Evolutionary conservation across 371 early-diverging fungal species (phyloP), one percentile per base, ranked within the genome.

Genomic region (Mortierella sp.): DNA sequence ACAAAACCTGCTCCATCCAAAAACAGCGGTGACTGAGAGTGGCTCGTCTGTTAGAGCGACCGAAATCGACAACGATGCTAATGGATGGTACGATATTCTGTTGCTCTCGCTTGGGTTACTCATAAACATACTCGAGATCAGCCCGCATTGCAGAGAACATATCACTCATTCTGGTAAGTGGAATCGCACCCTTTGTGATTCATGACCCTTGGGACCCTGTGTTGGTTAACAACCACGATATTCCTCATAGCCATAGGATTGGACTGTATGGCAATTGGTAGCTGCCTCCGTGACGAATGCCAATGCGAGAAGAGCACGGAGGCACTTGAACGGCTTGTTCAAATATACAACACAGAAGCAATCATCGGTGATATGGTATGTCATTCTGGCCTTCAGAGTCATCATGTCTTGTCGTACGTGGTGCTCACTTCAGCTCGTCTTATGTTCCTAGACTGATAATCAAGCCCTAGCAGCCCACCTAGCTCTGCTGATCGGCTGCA

Each of bases 21-120:
- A 5, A 27, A 4, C 2, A 8, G 29, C 16, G 4, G 29, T 28
- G 50, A 3, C 17, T 4, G 14, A 16, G 50, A 49, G 28, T 13
- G 13, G 17, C 17, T 25, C 29, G 2, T 12, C 3, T 25, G 3
- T 10, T 8, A 7, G 40, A 25, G 40, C 47, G 50, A 44, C 46
- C 39, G 37, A 21, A 17, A 56, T 67, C 13, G 60, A 63, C 7
- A 64, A 74, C 19, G 65, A 67, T 19, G 52, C 58, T 8, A 63
- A 61, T 55, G 76, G 64, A n/a, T 74, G 76, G 76, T 68, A 76
- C 24, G 77, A 76, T 12, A 64, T 65, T 28, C 37, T 76, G 12
- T 31, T 76, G 12, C 31, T 68, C 14, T 76, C 77, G 19, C 49
- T 69, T 19, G 77, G 69, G 6, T 21, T 76, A 14, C 44, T 76